Conservation (phyloP, 1,139 yeast species). For the Sugiyamaella grinbergsii region DNA sequence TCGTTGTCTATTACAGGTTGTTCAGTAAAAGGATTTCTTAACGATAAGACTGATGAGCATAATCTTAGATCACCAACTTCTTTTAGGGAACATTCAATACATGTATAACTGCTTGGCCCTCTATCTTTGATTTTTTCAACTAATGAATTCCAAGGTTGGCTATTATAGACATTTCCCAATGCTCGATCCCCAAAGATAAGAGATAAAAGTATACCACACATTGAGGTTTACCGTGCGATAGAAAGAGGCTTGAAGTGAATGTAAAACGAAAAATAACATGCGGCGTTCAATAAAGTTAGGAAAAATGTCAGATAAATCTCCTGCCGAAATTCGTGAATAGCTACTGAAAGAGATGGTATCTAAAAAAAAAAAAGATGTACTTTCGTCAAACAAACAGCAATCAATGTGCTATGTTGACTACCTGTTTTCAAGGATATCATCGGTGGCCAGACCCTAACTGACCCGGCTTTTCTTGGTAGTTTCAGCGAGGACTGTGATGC, state of each 20-base stretch:
- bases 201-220: slow-evolving; percentile 38
- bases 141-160: slow-evolving; percentile 22
- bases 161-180: slow-evolving; percentile 4
- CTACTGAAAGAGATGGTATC: too few relatives aligned
- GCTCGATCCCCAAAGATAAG: not conserved
- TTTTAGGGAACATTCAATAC: not conserved
- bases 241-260: not conserved
- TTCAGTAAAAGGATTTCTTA: slow-evolving; percentile 71
- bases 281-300: not conserved
- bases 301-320: not conserved
- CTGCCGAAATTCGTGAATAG: too few relatives aligned
- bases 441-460: too few relatives aligned
- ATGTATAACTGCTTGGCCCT: slow-evolving; percentile 32
- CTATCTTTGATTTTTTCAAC: slow-evolving; percentile 27
- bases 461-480: too few relatives aligned
- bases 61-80: slow-evolving; percentile 3
- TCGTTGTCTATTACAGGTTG: slow-evolving; percentile 58
- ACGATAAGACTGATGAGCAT: slow-evolving; percentile 72
- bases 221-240: slow-evolving; percentile 13
- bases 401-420: too few relatives aligned
- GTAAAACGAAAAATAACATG: not conserved
- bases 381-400: too few relatives aligned
- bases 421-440: too few relatives aligned
- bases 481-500: too few relatives aligned
- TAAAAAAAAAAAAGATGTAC: too few relatives aligned